phyloP scores from a whole-genome alignment of 78 protist genomes.

The Dictyostelium firmibasis region DNA sequence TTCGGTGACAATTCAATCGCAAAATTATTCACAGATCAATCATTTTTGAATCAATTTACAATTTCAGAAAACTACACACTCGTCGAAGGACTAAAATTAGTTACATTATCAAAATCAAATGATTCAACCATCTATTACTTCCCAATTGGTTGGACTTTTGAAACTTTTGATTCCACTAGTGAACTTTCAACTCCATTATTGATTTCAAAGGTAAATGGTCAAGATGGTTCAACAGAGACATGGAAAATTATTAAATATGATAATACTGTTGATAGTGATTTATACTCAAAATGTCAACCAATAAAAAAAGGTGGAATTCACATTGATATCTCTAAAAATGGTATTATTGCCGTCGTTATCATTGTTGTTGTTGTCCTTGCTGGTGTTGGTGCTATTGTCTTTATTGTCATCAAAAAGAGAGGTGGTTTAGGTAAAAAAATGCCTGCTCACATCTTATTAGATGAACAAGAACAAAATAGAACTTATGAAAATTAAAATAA shows the following conservation, averaged over 20 bases:
- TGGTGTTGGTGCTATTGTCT: background rate
- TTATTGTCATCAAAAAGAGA: background rate
- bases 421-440: background rate
- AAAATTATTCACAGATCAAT: background rate
- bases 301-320: background rate
- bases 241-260: background rate
- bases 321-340: background rate
- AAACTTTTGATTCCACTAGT: background rate
- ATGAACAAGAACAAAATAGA: background rate
- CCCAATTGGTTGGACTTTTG: background rate
- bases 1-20: background rate
- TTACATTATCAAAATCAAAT: background rate
- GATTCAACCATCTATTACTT: background rate
- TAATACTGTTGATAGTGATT: background rate
- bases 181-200: background rate
- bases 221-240: background rate
- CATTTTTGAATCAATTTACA: background rate
- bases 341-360: background rate
- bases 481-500: background rate
- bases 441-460: conserved; percentile 2
- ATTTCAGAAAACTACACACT: background rate
- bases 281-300: background rate
- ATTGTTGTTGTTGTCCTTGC: background rate
- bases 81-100: background rate
- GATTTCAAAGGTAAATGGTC: background rate